phyloP scores from a whole-genome alignment of 208 protist genomes.

The Wallacemonas rigidus region DNA sequence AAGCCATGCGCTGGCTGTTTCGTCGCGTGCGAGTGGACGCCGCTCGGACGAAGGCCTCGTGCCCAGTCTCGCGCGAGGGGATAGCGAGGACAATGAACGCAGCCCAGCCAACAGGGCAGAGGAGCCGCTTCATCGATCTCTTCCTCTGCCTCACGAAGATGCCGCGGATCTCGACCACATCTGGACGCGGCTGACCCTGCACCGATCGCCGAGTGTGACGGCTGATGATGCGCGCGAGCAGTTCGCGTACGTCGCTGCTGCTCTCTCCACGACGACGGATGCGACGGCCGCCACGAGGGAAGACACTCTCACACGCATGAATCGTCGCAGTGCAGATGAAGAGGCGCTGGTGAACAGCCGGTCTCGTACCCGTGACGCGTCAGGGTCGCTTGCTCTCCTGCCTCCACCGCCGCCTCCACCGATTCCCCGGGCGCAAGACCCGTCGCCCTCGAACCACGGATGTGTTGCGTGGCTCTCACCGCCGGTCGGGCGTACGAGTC shows the following conservation, averaged over 20 bases:
- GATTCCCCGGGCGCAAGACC: not conserved
- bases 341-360: conserved; percentile 14
- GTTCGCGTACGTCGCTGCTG: not conserved
- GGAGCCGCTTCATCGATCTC: not conserved
- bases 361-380: conserved; percentile 9
- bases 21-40: not conserved
- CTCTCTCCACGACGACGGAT: not conserved
- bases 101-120: not conserved
- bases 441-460: not conserved
- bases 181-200: not conserved
- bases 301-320: too few species aligned
- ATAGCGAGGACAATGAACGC: not conserved
- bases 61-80: conserved; percentile 7
- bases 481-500: not conserved
- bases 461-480: not conserved
- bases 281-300: not conserved
- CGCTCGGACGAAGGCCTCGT: conserved; percentile 13
- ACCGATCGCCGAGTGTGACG: not conserved
- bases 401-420: conserved; percentile 1
- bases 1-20: not conserved
- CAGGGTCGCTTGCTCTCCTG: not conserved
- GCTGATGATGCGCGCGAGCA: not conserved
- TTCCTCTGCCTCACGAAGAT: not conserved
- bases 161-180: not conserved
- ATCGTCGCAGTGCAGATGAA: not conserved